phyloP scores from a whole-genome alignment of 2,329 filamentous ascomycete genomes.

The Colletotrichum agaves region DNA sequence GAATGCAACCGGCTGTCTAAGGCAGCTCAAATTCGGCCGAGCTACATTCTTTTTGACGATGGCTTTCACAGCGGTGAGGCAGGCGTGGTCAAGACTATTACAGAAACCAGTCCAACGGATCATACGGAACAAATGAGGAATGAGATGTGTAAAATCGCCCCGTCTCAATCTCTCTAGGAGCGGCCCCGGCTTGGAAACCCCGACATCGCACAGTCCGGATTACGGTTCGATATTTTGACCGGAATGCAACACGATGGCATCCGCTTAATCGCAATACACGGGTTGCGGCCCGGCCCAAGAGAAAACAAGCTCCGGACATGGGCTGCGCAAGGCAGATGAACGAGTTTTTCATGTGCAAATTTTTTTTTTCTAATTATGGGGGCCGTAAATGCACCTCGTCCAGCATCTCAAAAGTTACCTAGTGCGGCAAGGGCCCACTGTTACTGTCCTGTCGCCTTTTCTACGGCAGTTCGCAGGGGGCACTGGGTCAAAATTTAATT shows the following conservation, averaged over 20 bases:
- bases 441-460: too few relatives aligned
- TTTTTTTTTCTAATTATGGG: too few relatives aligned
- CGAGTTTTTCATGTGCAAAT: too few relatives aligned
- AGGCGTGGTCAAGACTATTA: neutral
- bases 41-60: slow-evolving; percentile 13
- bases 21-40: neutral
- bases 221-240: neutral
- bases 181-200: neutral
- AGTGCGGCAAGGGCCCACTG: too few relatives aligned
- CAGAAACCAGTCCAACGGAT: neutral
- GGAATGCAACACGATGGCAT: slow-evolving; percentile 3
- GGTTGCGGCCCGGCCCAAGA: slow-evolving; percentile 8
- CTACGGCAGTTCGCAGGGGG: too few relatives aligned
- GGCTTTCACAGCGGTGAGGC: neutral
- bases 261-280: neutral
- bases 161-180: neutral
- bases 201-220: neutral
- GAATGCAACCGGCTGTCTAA: slow-evolving; percentile 30
- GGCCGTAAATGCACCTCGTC: too few relatives aligned
- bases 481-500: too few relatives aligned
- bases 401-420: too few relatives aligned
- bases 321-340: too few relatives aligned
- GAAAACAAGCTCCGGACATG: neutral
- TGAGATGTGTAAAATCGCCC: neutral
- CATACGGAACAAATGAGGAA: slow-evolving; percentile 27